These are phyloP conservation scores for Emmonsiellopsis sp. DNA, from an alignment of 2,329 filamentous ascomycete species.

Conservation along the genomic window DNA sequence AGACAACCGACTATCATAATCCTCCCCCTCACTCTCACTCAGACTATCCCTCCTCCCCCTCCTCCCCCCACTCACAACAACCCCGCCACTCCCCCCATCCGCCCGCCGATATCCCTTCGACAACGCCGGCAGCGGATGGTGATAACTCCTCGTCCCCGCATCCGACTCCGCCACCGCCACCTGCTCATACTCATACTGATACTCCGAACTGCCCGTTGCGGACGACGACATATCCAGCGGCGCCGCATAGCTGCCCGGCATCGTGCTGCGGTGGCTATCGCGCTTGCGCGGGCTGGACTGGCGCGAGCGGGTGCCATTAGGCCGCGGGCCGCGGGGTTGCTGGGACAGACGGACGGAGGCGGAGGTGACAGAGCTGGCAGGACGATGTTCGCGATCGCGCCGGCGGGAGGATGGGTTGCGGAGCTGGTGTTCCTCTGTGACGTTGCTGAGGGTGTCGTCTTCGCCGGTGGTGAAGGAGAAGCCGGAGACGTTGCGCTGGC, in stretches of 20 bases:
- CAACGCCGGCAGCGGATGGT: conserved; percentile 47
- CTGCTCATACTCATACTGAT: conserved; percentile 34
- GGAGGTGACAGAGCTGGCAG: conserved; percentile 4
- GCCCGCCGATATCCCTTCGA: conserved; percentile 35
- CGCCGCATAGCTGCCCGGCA: conserved; percentile 33
- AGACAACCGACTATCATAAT: conserved; percentile 18
- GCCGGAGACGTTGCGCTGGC: conserved; percentile 22
- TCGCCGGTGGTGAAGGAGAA: conserved; percentile 44
- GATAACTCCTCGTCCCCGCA: conserved; percentile 44
- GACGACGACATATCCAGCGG: conserved; percentile 32
- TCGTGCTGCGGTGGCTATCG: conserved; percentile 18
- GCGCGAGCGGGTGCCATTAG: conserved; percentile 16
- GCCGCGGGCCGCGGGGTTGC: conserved; percentile 10
- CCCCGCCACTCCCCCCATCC: conserved; percentile 21
- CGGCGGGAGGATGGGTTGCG: neutral
- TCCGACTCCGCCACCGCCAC: conserved; percentile 24
- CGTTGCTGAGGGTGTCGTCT: conserved; percentile 31
- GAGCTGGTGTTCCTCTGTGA: conserved; percentile 25
- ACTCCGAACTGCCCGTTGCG: conserved; percentile 26
- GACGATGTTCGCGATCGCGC: conserved; percentile 3
- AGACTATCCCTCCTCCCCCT: conserved; percentile 42
- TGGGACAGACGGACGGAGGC: neutral
- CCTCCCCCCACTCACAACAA: conserved; percentile 14
- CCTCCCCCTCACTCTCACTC: conserved; percentile 42
- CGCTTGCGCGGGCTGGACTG: conserved; percentile 29